Percentiles rank a stretch among this genome's conserved stretches.
Evolutionary conservation across 306 rosid genomes (phyloP).

Genomic region (Cucurbita argyrosperma): DNA sequence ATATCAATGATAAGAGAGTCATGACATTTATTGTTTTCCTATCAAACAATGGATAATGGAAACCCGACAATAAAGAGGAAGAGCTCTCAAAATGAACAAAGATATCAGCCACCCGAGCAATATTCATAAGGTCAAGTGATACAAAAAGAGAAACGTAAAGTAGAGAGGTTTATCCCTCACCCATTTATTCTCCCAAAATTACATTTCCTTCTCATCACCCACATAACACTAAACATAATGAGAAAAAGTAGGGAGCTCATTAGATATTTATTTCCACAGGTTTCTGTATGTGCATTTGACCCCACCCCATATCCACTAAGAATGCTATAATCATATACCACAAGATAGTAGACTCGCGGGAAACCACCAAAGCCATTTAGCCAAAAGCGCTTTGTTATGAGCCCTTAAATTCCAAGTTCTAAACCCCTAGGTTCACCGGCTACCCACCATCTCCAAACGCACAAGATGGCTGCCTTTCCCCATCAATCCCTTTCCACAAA

Average conservation of each 20-base stretch:
- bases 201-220: background rate
- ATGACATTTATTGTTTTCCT: background rate
- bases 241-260: too few species aligned
- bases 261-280: too few species aligned
- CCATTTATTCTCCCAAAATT: background rate
- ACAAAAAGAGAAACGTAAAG: background rate
- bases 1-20: background rate
- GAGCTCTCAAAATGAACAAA: background rate
- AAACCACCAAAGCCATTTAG: too few species aligned
- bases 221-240: background rate
- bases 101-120: background rate
- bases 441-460: background rate
- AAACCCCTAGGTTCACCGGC: too few species aligned
- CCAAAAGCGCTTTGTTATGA: too few species aligned
- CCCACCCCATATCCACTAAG: too few species aligned
- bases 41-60: background rate
- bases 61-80: background rate
- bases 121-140: background rate
- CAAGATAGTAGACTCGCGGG: too few species aligned
- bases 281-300: too few species aligned
- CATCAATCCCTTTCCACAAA: background rate
- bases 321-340: too few species aligned
- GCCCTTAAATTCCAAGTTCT: too few species aligned
- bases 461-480: background rate
- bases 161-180: background rate